Evolutionary conservation across 1,139 yeast species (phyloP).

Genomic region (Pichia kudriavzevii): DNA sequence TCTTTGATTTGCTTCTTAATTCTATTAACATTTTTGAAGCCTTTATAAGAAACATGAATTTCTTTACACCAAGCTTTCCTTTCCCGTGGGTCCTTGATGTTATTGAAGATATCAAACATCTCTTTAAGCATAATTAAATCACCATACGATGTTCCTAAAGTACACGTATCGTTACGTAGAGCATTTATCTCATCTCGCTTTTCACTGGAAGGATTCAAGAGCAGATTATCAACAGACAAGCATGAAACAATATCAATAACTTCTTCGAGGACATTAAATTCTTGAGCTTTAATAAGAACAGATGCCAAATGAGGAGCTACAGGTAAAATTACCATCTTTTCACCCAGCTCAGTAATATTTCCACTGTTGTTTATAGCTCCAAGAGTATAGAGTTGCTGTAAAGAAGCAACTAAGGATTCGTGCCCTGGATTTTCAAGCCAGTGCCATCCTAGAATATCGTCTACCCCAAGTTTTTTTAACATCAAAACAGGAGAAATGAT

Average conservation of each 20-base stretch:
- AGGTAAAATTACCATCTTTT: conserved; percentile 81
- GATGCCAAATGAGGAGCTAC: conserved; percentile 89
- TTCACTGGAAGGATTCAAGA: conserved; percentile 74
- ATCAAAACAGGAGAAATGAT: conserved; percentile 77
- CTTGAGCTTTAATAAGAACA: conserved; percentile 66
- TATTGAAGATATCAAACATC: conserved; percentile 53
- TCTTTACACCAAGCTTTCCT: conserved; percentile 79
- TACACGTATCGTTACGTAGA: conserved; percentile 55
- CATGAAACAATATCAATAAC: conserved; percentile 90
- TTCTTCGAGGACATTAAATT: conserved; percentile 47
- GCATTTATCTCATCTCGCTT: conserved; percentile 72
- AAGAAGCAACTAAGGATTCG: conserved; percentile 67
- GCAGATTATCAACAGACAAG: conserved; percentile 81
- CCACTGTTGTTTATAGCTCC: conserved; percentile 77
- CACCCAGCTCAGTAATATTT: conserved; percentile 66
- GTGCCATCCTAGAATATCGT: conserved; percentile 77
- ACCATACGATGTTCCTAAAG: conserved; percentile 65
- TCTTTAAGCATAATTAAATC: conserved; percentile 82
- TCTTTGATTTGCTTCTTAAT: conserved; percentile 69
- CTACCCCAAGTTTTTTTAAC: conserved; percentile 74
- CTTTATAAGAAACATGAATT: conserved; percentile 66
- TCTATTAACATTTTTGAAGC: conserved; percentile 68
- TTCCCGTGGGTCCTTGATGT: conserved; percentile 36
- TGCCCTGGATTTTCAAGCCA: conserved; percentile 92
- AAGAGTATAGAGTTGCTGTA: conserved; percentile 68